These are phyloP conservation scores for Rubroboletus pulcherrimus DNA, from an alignment of 768 basidiomycete species.

Conservation along the genomic window DNA sequence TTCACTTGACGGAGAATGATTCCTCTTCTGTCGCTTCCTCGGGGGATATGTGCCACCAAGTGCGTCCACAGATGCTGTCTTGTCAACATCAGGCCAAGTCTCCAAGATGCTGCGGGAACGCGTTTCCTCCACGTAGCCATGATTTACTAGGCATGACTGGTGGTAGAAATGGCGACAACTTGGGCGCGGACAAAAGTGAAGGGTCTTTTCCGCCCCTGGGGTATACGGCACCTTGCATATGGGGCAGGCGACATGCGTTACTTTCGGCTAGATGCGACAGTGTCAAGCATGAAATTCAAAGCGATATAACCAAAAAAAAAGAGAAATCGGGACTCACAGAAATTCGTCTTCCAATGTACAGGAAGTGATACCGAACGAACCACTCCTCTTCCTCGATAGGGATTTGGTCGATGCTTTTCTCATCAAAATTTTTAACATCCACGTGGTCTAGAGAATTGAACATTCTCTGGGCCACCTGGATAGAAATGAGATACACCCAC, in stretches of 20 bases:
- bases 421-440: constrained; percentile 35
- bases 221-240: constrained; percentile 46
- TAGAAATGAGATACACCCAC: constrained; percentile 26
- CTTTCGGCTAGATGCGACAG: constrained; percentile 38
- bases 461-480: not conserved
- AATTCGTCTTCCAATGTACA: constrained; percentile 32
- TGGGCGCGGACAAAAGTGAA: constrained; percentile 58
- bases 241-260: constrained; percentile 34
- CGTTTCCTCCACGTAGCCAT: constrained; percentile 21
- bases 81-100: constrained; percentile 36
- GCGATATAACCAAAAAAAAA: not conserved
- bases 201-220: constrained; percentile 38
- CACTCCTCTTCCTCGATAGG: constrained; percentile 42
- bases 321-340: constrained; percentile 28
- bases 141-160: constrained; percentile 39
- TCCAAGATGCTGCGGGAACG: constrained; percentile 31
- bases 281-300: not conserved
- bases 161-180: constrained; percentile 48
- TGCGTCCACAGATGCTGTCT: not conserved
- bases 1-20: not conserved
- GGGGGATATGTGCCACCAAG: not conserved
- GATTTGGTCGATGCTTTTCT: constrained; percentile 36
- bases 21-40: constrained; percentile 15
- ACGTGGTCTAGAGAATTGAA: constrained; percentile 30
- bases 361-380: constrained; percentile 46